Evolutionary conservation across 2,329 filamentous ascomycete genomes (phyloP).

Genomic region (Fusarium papillatum): DNA sequence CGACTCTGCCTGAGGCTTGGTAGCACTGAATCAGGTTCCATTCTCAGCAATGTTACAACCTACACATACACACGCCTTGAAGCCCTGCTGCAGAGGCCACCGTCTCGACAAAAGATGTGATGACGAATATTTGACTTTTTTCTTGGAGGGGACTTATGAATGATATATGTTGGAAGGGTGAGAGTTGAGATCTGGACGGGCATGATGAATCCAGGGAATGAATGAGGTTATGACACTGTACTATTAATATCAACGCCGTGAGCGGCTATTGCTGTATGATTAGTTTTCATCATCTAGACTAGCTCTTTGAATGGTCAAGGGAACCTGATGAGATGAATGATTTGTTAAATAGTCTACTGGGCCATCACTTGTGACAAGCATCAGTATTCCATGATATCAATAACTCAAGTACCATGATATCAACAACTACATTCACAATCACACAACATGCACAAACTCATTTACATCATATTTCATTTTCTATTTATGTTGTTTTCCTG

Average conservation of each 20-base stretch:
- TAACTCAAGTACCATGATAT: neutral
- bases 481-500: constrained; percentile 16
- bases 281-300: constrained; percentile 2
- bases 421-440: neutral
- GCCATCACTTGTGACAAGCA: neutral
- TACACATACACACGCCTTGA: neutral
- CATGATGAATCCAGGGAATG: neutral
- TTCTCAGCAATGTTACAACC: neutral
- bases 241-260: constrained; percentile 15
- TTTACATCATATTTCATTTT: constrained; percentile 15
- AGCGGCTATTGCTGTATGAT: constrained; percentile 23
- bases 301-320: constrained; percentile 12
- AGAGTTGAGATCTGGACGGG: constrained; percentile 15
- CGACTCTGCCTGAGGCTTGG: neutral
- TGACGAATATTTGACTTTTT: neutral
- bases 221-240: constrained; percentile 13
- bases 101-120: neutral
- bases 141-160: constrained; percentile 14
- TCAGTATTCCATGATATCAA: neutral
- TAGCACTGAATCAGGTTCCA: neutral
- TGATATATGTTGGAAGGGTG: constrained; percentile 7
- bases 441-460: neutral
- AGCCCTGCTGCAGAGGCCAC: neutral
- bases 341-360: neutral
- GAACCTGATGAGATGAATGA: constrained; percentile 6